These are phyloP conservation scores for Apostasia ramifera DNA, from an alignment of 106 monocot species.

Conservation along the genomic window DNA sequence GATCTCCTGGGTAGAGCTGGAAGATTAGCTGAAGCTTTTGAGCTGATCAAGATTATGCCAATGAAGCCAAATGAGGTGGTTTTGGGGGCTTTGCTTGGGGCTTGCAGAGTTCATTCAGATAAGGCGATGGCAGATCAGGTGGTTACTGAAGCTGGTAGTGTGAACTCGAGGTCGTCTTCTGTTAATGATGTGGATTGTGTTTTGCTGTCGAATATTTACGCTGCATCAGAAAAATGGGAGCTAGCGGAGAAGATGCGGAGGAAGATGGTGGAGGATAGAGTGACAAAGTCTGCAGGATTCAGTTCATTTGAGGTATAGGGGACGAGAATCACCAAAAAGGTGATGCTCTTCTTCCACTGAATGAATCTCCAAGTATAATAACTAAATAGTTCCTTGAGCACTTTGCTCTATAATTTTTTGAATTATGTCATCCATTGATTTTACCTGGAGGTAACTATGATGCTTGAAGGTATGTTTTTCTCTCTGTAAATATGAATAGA, in stretches of 20 bases:
- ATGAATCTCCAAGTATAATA: no score
- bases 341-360: neutral
- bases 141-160: neutral
- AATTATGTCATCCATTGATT: no score
- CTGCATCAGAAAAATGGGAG: slow-evolving; percentile 45
- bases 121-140: slow-evolving; percentile 36
- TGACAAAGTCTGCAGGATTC: slow-evolving; percentile 41
- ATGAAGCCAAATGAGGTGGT: slow-evolving; percentile 37
- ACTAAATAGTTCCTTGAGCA: no score
- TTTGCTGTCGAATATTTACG: slow-evolving; percentile 46
- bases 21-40: slow-evolving; percentile 46
- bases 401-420: no score
- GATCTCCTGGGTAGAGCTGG: slow-evolving; percentile 62
- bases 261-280: slow-evolving; percentile 20
- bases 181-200: slow-evolving; percentile 35
- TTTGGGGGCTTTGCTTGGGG: slow-evolving; percentile 53
- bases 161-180: slow-evolving; percentile 3
- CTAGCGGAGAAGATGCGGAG: slow-evolving; percentile 41
- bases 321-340: neutral
- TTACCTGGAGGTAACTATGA: no score
- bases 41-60: slow-evolving; percentile 44
- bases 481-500: no score
- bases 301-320: slow-evolving; percentile 24
- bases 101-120: slow-evolving; percentile 43
- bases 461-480: no score